phyloP scores from a whole-genome alignment of 1,139 yeast genomes.

The Meyerozyma carpophila region DNA sequence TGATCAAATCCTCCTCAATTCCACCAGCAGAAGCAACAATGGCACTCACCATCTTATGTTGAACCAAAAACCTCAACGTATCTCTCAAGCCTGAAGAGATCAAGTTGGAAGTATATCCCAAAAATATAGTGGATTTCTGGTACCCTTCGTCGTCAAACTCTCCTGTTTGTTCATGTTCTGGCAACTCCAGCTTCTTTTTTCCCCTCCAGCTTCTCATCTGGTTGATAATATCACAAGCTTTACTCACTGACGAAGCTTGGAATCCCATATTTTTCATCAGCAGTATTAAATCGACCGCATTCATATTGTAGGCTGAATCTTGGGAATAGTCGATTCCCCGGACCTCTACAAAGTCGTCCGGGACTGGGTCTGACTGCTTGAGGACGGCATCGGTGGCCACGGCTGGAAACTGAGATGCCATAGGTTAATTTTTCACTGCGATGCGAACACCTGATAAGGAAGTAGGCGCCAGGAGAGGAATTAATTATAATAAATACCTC shows the following conservation, averaged over 20 bases:
- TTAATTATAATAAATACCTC: not conserved
- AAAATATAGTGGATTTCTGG: constrained; percentile 83
- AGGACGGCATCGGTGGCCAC: constrained; percentile 85
- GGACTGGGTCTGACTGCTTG: constrained; percentile 80
- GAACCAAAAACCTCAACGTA: constrained; percentile 81
- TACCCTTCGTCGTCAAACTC: constrained; percentile 75
- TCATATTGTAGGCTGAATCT: constrained; percentile 62
- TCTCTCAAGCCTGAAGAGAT: constrained; percentile 93
- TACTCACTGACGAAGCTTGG: constrained; percentile 82
- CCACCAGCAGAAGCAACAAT: constrained; percentile 97
- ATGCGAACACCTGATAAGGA: not conserved
- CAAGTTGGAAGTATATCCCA: constrained; percentile 96
- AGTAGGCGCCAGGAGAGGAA: no score
- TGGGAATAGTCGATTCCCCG: constrained; percentile 84
- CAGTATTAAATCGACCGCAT: constrained; percentile 69
- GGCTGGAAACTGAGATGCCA: constrained; percentile 40
- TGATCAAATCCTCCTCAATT: constrained; percentile 93
- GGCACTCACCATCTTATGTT: constrained; percentile 91
- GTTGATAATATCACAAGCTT: constrained; percentile 87
- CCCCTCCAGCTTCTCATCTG: constrained; percentile 95
- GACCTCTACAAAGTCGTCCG: constrained; percentile 71
- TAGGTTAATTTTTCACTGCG: constrained; percentile 1
- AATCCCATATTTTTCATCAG: constrained; percentile 97
- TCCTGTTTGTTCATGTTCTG: constrained; percentile 68
- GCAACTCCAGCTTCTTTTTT: constrained; percentile 54